These are phyloP conservation scores for Penicillium sp. DNA, from an alignment of 2,329 filamentous ascomycete species.

Conservation along the genomic window DNA sequence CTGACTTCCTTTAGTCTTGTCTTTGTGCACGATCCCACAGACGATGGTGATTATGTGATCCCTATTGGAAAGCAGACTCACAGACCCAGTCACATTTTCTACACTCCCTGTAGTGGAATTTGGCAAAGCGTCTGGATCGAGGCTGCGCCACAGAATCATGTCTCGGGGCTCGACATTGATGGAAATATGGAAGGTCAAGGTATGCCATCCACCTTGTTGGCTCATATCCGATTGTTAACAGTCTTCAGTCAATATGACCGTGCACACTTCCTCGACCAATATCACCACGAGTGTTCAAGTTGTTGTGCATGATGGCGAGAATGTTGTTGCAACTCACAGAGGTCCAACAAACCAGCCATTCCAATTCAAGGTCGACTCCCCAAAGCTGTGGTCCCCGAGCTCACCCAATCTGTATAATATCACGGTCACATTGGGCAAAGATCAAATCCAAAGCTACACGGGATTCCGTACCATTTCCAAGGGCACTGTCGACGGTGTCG, in stretches of 20 bases:
- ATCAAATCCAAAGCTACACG: constrained; percentile 64
- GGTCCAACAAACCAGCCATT: constrained; percentile 54
- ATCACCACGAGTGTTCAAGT: constrained; percentile 39
- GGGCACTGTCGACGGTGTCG: constrained; percentile 58
- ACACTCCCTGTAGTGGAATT: constrained; percentile 71
- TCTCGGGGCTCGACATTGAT: constrained; percentile 60
- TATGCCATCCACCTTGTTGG: constrained; percentile 27
- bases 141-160: constrained; percentile 57
- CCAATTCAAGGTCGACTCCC: constrained; percentile 55
- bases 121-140: constrained; percentile 75
- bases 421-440: constrained; percentile 54
- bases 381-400: constrained; percentile 65
- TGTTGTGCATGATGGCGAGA: constrained; percentile 38
- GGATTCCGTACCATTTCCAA: constrained; percentile 66
- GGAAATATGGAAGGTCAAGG: constrained; percentile 58
- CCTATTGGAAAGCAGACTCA: constrained; percentile 67
- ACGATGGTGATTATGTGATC: constrained; percentile 55
- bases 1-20: constrained; percentile 50
- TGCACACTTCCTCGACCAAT: constrained; percentile 47
- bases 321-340: constrained; percentile 45
- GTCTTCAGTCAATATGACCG: constrained; percentile 55
- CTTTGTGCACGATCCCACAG: constrained; percentile 68
- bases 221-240: background rate
- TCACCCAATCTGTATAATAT: constrained; percentile 66
- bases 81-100: constrained; percentile 61